A percentile compares a stretch with the other conserved stretches of the same genome.
phyloP scores from a whole-genome alignment of 2,329 filamentous ascomycete species.

The Torrubiella hemipterigena region DNA sequence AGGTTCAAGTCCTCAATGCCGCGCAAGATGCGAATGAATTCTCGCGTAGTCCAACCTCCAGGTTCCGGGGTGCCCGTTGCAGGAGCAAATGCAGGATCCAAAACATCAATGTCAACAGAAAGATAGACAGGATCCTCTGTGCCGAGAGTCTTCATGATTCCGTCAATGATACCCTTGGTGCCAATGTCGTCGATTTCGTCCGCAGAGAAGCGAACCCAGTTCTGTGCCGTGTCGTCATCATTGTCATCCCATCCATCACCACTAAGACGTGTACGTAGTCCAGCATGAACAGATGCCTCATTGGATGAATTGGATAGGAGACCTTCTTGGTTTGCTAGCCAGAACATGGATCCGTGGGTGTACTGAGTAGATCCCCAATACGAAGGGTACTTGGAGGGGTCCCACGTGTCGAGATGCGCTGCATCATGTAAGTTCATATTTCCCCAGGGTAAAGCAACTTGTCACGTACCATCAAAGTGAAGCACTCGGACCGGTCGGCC shows the following conservation, averaged over 20 bases:
- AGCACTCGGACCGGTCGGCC: conserved; percentile 54
- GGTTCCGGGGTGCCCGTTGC: conserved; percentile 84
- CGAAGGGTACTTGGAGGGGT: conserved; percentile 67
- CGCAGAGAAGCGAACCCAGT: conserved; percentile 61
- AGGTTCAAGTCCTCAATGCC: conserved; percentile 75
- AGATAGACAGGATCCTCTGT: conserved; percentile 71
- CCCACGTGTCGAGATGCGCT: conserved; percentile 73
- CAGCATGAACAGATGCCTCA: conserved; percentile 69
- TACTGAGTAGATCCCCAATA: conserved; percentile 57
- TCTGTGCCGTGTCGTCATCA: conserved; percentile 57
- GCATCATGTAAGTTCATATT: neutral
- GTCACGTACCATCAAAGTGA: conserved; percentile 49
- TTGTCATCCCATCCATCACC: conserved; percentile 53
- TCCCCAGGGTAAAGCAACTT: neutral
- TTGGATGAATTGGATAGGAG: conserved; percentile 51
- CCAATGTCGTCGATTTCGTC: conserved; percentile 84
- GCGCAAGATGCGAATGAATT: conserved; percentile 72
- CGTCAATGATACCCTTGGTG: conserved; percentile 53
- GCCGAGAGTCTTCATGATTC: conserved; percentile 61
- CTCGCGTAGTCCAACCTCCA: conserved; percentile 81
- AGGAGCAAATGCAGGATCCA: conserved; percentile 57
- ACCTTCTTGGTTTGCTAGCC: conserved; percentile 72
- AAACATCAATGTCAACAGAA: conserved; percentile 70
- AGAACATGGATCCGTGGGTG: conserved; percentile 88
- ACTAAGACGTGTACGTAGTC: conserved; percentile 63